Evolutionary conservation across 805 yeast species (phyloP), one percentile per base, ranked within the genome.

Genomic region (Kluyveromyces aestuarii): DNA sequence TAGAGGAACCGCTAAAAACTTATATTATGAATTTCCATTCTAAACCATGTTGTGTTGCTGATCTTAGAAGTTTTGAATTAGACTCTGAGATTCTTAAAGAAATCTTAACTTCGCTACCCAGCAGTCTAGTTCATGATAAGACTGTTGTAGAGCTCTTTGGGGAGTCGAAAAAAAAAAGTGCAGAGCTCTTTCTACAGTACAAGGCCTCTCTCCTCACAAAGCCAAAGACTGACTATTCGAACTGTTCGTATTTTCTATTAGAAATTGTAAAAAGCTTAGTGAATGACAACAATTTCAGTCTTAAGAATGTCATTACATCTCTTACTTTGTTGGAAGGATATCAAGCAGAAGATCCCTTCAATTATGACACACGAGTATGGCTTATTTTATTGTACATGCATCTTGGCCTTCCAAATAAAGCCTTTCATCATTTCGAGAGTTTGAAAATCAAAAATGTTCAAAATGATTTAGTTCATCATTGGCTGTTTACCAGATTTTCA

Each of bases 371-470:
- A 18, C 73, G 81, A 47, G 64, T 87, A 8, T 86, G 93, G 90
- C 68, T 89, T 36, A 73, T 85, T 44, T 73, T 79, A 30, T 60
- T 87, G 2, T 86, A 84, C 63, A 70, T 76, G 14, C 59, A 72
- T 17, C 58, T 87, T 8, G 88, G 88, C 44, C 69, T 80, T 9
- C 71, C 71, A 33, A 61, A 74, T 1, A 62, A 71, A 40, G 82
- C 90, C 0, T 55, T 63, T 35, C 60, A 63, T 8, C 76, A 80
- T 42, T 88, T 76, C 61, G 63, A 73, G 14, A 59, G 70, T 1
- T 64, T 90, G 46, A 77, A 80, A 37, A 76, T 88, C 55, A 87
- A 84, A 59, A 81, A 82, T 67, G 65, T 89, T 8, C 98, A 91
- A 64, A 71, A 74, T 45, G 96, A 90, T 58, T 76, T 87, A 0